Conservation (phyloP, 805 yeast species). For the Yarrowia yakushimensis region DNA sequence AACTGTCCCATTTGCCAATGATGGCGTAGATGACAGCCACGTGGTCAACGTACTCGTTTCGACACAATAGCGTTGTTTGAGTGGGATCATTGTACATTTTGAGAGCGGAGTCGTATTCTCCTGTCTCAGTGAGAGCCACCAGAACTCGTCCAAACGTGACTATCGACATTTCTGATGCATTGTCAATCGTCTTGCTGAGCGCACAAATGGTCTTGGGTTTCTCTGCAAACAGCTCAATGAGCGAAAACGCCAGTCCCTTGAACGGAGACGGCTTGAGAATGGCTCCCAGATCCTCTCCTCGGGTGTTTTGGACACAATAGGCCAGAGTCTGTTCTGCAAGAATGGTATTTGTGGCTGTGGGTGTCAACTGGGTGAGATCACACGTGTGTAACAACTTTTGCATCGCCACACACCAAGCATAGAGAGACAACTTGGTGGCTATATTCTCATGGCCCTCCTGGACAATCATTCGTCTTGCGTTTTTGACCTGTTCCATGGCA, state of each 20-base stretch:
- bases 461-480: neutral
- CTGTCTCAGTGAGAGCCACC: slow-evolving; percentile 5
- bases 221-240: neutral
- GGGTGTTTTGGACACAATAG: neutral
- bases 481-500: neutral
- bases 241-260: neutral
- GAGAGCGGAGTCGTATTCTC: neutral
- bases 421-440: neutral
- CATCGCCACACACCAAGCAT: slow-evolving; percentile 2
- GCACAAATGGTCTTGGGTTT: neutral
- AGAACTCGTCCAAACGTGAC: slow-evolving; percentile 7
- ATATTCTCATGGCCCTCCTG: neutral
- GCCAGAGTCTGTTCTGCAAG: neutral
- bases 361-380: neutral
- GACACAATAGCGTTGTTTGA: neutral
- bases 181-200: neutral
- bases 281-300: neutral
- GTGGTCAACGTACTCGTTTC: slow-evolving; percentile 9
- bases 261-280: neutral
- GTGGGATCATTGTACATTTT: neutral
- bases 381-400: neutral
- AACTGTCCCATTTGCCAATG: neutral
- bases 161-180: neutral
- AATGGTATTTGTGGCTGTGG: neutral
- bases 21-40: slow-evolving; percentile 4